These are phyloP conservation scores for Fragaria iinumae DNA, from an alignment of 306 rosid genomes.

Conservation along the genomic window DNA sequence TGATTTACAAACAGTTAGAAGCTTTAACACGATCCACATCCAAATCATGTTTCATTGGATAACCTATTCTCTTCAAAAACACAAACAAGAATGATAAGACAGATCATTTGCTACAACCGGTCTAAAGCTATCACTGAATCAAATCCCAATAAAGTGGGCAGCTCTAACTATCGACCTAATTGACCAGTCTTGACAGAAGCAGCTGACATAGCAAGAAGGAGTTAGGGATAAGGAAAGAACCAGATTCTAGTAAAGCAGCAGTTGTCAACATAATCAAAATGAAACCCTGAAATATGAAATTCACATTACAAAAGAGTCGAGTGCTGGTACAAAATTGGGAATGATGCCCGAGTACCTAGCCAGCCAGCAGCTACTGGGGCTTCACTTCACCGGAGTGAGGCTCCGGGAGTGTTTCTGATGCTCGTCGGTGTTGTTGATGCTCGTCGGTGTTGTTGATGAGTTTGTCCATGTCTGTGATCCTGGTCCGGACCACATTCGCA, in stretches of 20 bases:
- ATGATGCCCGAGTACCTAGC: background rate
- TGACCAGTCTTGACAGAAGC: too few relatives aligned
- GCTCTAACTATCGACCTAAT: too few relatives aligned
- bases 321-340: background rate
- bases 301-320: constrained; percentile 44
- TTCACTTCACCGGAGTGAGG: constrained; percentile 2
- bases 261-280: background rate
- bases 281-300: constrained; percentile 9
- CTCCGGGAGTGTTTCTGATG: constrained; percentile 1
- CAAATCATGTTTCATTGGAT: too few relatives aligned
- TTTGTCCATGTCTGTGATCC: constrained; percentile 54
- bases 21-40: too few relatives aligned
- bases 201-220: too few relatives aligned
- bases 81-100: too few relatives aligned
- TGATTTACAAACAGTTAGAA: too few relatives aligned
- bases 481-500: constrained; percentile 51
- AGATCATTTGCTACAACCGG: too few relatives aligned
- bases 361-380: constrained; percentile 23
- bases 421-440: constrained; percentile 20
- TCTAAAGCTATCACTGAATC: too few relatives aligned
- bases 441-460: constrained; percentile 35
- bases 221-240: too few relatives aligned
- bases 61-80: too few relatives aligned
- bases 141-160: too few relatives aligned
- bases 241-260: background rate